phyloP scores from a whole-genome alignment of 306 rosid genomes.

The Carpinus fangiana region DNA sequence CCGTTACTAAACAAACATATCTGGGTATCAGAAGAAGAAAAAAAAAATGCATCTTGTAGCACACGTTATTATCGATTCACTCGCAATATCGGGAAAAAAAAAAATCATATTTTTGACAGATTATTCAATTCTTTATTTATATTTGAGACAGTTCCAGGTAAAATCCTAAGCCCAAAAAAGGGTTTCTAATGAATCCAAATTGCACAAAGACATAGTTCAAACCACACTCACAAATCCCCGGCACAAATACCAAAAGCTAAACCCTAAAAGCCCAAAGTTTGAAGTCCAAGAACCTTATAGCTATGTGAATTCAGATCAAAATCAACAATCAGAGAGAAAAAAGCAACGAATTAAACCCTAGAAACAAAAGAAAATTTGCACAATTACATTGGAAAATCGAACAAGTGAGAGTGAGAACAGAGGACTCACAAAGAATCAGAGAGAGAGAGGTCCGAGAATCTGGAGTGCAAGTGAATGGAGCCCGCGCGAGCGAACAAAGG shows the following conservation, averaged over 20 bases:
- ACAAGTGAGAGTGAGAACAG: background rate
- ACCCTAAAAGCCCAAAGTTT: background rate
- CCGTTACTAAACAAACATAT: background rate
- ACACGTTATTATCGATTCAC: background rate
- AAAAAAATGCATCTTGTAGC: background rate
- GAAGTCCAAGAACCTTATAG: background rate
- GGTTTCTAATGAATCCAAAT: background rate
- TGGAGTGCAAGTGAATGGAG: background rate
- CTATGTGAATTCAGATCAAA: background rate
- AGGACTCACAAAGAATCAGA: slow-evolving; percentile 3
- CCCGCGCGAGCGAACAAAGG: background rate
- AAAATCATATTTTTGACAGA: background rate
- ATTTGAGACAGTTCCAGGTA: background rate
- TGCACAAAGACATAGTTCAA: background rate
- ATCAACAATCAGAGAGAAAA: background rate
- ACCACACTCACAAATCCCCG: background rate
- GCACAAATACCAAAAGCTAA: background rate
- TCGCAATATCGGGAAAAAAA: background rate
- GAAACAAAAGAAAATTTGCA: background rate
- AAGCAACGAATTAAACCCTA: background rate
- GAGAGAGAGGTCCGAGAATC: background rate
- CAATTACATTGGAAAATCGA: background rate
- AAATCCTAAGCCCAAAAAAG: background rate
- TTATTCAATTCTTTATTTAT: background rate
- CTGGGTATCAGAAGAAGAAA: background rate